phyloP scores from a whole-genome alignment of 1,284 basidiomycete genomes.

The Ganoderma lucidum region DNA sequence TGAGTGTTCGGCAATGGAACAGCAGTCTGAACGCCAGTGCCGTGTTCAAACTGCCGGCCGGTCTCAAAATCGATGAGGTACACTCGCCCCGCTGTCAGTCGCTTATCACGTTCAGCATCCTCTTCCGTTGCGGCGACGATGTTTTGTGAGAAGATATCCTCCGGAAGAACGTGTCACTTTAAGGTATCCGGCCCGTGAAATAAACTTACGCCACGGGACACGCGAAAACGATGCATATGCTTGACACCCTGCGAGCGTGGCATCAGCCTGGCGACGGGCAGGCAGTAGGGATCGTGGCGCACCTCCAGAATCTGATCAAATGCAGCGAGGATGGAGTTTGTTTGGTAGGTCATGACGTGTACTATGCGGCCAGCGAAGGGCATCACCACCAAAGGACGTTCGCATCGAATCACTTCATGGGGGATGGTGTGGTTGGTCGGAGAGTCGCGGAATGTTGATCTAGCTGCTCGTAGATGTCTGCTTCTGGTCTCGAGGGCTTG shows the following conservation, averaged over 20 bases:
- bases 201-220: not conserved
- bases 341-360: not conserved
- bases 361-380: not conserved
- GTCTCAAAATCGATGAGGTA: not conserved
- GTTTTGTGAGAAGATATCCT: constrained; percentile 27
- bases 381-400: not conserved
- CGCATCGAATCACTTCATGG: not conserved
- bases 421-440: not conserved
- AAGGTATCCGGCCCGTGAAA: not conserved
- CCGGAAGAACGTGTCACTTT: constrained; percentile 25
- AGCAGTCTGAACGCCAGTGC: not conserved
- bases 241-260: not conserved
- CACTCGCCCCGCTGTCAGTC: not conserved
- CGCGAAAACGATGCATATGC: not conserved
- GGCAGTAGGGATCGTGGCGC: not conserved
- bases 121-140: constrained; percentile 2
- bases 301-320: not conserved
- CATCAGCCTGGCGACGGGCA: not conserved
- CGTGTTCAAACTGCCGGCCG: not conserved
- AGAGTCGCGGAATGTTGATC: not conserved
- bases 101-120: not conserved
- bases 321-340: not conserved
- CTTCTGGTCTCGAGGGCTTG: not conserved
- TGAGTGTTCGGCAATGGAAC: not conserved
- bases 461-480: not conserved